Evolutionary conservation across 2,329 filamentous ascomycete species (phyloP).

Genomic region (Fonsecaea pedrosoi): DNA sequence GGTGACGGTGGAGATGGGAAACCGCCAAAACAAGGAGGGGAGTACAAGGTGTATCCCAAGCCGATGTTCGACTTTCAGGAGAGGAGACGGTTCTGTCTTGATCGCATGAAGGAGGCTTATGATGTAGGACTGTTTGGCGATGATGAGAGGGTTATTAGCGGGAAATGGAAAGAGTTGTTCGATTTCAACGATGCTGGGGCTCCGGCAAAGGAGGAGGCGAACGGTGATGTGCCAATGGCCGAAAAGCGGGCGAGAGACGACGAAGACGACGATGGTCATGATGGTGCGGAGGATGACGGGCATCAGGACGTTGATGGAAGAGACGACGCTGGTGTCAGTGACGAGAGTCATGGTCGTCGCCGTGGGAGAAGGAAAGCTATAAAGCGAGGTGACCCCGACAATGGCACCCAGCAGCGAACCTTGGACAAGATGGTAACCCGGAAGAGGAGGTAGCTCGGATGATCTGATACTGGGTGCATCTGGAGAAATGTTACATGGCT

Average conservation of each 20-base stretch:
- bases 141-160: constrained; percentile 66
- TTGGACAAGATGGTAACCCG: constrained; percentile 28
- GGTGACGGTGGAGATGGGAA: constrained; percentile 56
- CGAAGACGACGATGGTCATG: not conserved
- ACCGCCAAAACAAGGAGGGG: constrained; percentile 35
- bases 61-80: constrained; percentile 78
- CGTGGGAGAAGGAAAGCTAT: constrained; percentile 11
- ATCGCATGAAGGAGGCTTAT: constrained; percentile 75
- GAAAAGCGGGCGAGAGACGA: constrained; percentile 28
- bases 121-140: constrained; percentile 68
- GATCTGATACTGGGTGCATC: not conserved
- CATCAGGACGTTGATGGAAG: constrained; percentile 23
- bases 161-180: constrained; percentile 62
- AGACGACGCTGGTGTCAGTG: constrained; percentile 21
- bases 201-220: constrained; percentile 30
- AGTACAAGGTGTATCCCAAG: constrained; percentile 66
- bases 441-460: constrained; percentile 6
- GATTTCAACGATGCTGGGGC: constrained; percentile 53
- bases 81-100: constrained; percentile 67
- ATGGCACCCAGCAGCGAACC: constrained; percentile 26
- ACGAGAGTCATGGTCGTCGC: constrained; percentile 18
- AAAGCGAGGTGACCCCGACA: constrained; percentile 14
- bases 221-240: constrained; percentile 19
- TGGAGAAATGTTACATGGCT: not conserved
- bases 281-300: constrained; percentile 1